These are phyloP conservation scores for Irpex sp. DNA, from an alignment of 1,284 basidiomycete species.

Conservation along the genomic window DNA sequence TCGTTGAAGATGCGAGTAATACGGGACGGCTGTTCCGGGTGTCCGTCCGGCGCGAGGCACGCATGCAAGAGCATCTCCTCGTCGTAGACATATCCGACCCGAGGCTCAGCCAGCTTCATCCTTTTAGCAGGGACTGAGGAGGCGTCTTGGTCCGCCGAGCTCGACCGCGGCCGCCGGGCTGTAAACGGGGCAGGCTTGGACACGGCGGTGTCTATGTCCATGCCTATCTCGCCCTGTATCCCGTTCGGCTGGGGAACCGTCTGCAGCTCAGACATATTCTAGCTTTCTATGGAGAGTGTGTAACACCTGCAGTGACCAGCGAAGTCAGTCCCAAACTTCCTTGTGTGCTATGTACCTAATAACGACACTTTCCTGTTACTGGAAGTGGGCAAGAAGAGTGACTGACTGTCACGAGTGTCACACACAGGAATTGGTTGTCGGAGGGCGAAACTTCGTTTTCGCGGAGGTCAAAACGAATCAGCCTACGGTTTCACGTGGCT, in stretches of 20 bases:
- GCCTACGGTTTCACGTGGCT: neutral
- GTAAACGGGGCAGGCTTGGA: neutral
- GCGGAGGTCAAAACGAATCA: neutral
- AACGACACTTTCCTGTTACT: neutral
- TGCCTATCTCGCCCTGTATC: neutral
- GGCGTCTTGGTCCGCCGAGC: neutral
- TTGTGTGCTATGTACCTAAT: neutral
- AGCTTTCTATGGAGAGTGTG: neutral
- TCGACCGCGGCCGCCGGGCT: neutral
- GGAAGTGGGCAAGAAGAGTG: neutral
- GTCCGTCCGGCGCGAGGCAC: constrained; percentile 65
- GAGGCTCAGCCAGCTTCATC: neutral
- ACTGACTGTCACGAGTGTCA: neutral
- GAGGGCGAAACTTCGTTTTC: neutral
- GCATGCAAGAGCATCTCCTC: constrained; percentile 72
- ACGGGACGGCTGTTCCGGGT: constrained; percentile 88
- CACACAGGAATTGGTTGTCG: neutral
- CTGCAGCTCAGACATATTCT: neutral
- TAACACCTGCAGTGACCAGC: neutral
- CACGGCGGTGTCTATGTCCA: constrained; percentile 6
- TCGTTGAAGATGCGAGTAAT: constrained; percentile 78
- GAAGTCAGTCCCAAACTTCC: neutral
- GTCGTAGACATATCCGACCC: constrained; percentile 86
- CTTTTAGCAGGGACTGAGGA: constrained; percentile 6
- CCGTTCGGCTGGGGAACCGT: neutral